Evolutionary conservation across 2,329 filamentous ascomycete genomes (phyloP), one percentile per base, ranked within the genome.

Genomic region (Aspergillus clavatus): DNA sequence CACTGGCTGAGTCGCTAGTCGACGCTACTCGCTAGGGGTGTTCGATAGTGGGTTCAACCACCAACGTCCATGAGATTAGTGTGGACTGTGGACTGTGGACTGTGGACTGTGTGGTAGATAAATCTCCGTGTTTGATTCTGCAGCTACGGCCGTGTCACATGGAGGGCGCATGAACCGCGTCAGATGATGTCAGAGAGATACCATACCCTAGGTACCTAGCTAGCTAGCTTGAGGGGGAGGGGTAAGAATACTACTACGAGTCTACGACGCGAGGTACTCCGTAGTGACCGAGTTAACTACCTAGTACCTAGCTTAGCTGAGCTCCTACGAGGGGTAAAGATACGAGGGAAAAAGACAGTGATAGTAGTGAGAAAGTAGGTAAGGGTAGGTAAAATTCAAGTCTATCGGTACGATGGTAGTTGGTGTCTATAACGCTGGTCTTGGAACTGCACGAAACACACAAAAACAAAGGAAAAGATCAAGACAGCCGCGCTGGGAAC

Each of bases 361-460:
- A 7, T 33, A 7, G 12, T 5, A n/a, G 27, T 29, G 29, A 35
- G 4, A 21, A 1, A 16, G 10, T 16, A 35, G 19, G 16, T 35
- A 18, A 5, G 6, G 12, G 19, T 18, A 5, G 16, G 31, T 4
- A 18, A 33, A 35, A 33, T 35, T 35, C 31, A 43, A 41, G 42
- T 50, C 45, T 47, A 50, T 40, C 37, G 46, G 45, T 43, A 40
- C 39, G 39, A 44, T 42, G 42, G 47, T 47, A 51, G 47, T 54
- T 42, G 52, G 50, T 53, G 24, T 47, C 46, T 50, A 52, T 51
- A 11, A 35, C 31, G 31, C 31, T 16, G 18, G 31, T 35, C 31
- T 35, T 35, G n/a, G 19, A 10, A 18, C 29, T 16, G 18, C 26
- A 27, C 12, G 16, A 35, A 16, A 5, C 18, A 21, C n/a, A n/a